phyloP scores from a whole-genome alignment of 306 rosid genomes.

The Calophaca sinica region DNA sequence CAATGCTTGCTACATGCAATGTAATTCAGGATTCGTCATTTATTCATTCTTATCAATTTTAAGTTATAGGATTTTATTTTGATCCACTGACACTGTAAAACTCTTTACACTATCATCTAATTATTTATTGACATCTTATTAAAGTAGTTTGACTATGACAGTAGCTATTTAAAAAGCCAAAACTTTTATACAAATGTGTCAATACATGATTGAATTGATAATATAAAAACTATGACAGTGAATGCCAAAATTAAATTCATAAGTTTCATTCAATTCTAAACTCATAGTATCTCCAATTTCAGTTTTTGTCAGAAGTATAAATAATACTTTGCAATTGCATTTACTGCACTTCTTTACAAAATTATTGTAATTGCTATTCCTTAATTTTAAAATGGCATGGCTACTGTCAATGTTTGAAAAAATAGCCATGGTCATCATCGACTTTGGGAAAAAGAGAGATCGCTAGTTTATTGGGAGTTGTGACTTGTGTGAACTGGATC shows the following conservation, averaged over 20 bases:
- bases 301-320: background rate
- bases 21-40: constrained; percentile 16
- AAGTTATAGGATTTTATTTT: constrained; percentile 34
- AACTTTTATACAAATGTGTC: background rate
- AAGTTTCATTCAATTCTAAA: constrained; percentile 28
- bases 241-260: constrained; percentile 1
- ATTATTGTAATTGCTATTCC: background rate
- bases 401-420: background rate
- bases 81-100: background rate
- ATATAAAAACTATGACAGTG: background rate
- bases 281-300: background rate
- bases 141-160: constrained; percentile 9
- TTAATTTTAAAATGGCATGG: constrained; percentile 1
- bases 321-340: constrained; percentile 17
- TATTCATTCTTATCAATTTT: constrained; percentile 14
- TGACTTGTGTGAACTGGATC: constrained; percentile 31
- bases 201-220: background rate
- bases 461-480: constrained; percentile 27
- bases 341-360: background rate
- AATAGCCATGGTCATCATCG: background rate
- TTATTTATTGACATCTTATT: constrained; percentile 5
- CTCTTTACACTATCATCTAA: background rate
- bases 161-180: constrained; percentile 1
- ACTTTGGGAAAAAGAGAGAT: background rate
- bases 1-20: constrained; percentile 7